phyloP scores from a whole-genome alignment of 2,329 filamentous ascomycete species.

The Colletotrichum sp. region DNA sequence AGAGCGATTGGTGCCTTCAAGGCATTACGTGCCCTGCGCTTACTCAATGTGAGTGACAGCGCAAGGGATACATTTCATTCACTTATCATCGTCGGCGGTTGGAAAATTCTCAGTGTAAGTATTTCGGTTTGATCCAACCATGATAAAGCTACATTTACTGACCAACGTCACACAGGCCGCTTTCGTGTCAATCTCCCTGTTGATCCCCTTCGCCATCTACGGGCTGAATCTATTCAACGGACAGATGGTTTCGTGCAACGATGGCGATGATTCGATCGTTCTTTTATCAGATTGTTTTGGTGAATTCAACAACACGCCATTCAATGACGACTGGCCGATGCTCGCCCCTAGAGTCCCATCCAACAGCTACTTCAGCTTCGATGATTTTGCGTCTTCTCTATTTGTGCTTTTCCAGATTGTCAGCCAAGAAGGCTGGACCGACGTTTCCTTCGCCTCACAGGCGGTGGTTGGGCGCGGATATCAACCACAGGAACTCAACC shows the following conservation, averaged over 20 bases:
- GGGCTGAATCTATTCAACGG: constrained; percentile 93
- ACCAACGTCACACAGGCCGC: constrained; percentile 60
- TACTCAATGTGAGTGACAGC: constrained; percentile 96
- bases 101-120: constrained; percentile 86
- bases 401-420: constrained; percentile 99
- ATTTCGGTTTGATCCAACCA: constrained; percentile 32
- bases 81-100: constrained; percentile 89
- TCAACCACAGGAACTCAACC: constrained; percentile 73
- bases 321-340: constrained; percentile 76
- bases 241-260: constrained; percentile 81
- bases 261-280: constrained; percentile 60
- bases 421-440: constrained; percentile 96
- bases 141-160: background rate
- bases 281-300: constrained; percentile 79
- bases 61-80: constrained; percentile 97
- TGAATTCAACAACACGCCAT: constrained; percentile 80
- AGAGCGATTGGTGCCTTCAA: constrained; percentile 96
- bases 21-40: constrained; percentile 85
- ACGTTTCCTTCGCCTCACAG: constrained; percentile 87
- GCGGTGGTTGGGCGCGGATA: constrained; percentile 77
- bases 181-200: constrained; percentile 90
- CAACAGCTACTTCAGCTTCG: constrained; percentile 90
- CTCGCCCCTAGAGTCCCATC: constrained; percentile 80
- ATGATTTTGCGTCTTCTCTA: constrained; percentile 90
- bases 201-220: constrained; percentile 97